phyloP scores from a whole-genome alignment of 2,329 filamentous ascomycete species.

The Epicoccum sorghinum region DNA sequence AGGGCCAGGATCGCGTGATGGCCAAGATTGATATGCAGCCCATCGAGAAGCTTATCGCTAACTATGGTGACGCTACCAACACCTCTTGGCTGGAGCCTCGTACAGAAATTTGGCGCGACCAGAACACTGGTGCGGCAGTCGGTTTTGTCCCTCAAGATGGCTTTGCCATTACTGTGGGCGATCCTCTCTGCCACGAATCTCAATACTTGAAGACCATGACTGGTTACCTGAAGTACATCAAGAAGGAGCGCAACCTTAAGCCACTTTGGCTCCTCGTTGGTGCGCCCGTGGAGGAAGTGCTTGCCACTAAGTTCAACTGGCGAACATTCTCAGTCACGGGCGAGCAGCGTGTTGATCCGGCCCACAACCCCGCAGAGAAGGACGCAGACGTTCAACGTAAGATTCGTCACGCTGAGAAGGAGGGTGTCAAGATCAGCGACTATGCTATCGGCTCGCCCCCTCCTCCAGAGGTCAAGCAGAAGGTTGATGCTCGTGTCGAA shows the following conservation, averaged over 20 bases:
- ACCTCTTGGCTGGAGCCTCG: conserved; percentile 92
- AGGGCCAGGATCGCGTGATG: conserved; percentile 54
- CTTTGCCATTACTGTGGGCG: conserved; percentile 83
- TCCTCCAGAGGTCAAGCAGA: conserved; percentile 69
- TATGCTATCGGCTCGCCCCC: conserved; percentile 68
- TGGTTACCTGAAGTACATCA: conserved; percentile 76
- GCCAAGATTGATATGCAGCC: conserved; percentile 67
- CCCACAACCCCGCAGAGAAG: conserved; percentile 69
- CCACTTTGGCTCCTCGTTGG: conserved; percentile 92
- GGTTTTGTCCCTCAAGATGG: conserved; percentile 80
- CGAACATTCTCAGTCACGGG: conserved; percentile 86
- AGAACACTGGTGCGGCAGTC: conserved; percentile 78
- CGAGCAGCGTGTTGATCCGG: conserved; percentile 83
- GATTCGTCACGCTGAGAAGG: conserved; percentile 78
- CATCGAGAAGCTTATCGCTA: conserved; percentile 86
- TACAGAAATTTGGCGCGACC: conserved; percentile 86
- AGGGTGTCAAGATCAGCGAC: conserved; percentile 81
- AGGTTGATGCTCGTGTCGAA: conserved; percentile 73
- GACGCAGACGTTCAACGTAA: conserved; percentile 74
- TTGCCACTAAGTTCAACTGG: conserved; percentile 83
- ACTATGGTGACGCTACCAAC: conserved; percentile 93
- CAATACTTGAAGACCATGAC: conserved; percentile 78
- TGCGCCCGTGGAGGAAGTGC: conserved; percentile 75
- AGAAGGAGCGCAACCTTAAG: conserved; percentile 72
- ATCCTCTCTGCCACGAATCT: conserved; percentile 80